phyloP scores from a whole-genome alignment of 2,329 filamentous ascomycete genomes.

The Fusarium annulatum region DNA sequence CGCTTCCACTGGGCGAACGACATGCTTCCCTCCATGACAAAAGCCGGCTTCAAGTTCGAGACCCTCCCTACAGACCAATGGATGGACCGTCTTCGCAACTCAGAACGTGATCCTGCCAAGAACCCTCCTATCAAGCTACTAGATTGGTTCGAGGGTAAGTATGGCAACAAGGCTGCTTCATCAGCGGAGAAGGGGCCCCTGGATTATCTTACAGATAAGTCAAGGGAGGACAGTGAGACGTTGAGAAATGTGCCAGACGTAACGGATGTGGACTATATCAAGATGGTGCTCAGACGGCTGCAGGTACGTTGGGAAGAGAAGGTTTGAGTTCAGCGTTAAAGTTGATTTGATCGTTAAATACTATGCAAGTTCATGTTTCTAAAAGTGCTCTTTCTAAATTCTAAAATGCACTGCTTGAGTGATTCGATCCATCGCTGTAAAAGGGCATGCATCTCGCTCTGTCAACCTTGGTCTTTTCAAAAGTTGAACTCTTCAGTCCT shows the following conservation, averaged over 20 bases:
- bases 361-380: neutral
- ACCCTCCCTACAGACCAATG: conserved; percentile 57
- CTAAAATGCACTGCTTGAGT: neutral
- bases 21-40: conserved; percentile 60
- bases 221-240: conserved; percentile 30
- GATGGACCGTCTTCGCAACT: conserved; percentile 56
- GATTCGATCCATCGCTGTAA: neutral
- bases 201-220: conserved; percentile 29
- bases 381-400: neutral
- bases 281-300: conserved; percentile 24
- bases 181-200: conserved; percentile 17
- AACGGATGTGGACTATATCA: conserved; percentile 23
- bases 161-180: conserved; percentile 28
- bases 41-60: conserved; percentile 58
- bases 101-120: conserved; percentile 55
- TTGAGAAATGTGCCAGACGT: conserved; percentile 34
- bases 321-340: neutral
- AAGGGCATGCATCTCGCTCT: accelerated
- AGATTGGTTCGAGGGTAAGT: conserved; percentile 59
- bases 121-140: conserved; percentile 66
- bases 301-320: conserved; percentile 9
- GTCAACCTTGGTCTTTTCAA: neutral
- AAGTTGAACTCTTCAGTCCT: neutral
- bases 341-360: neutral
- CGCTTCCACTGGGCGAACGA: conserved; percentile 61